Evolutionary conservation across 805 yeast genomes (phyloP), one percentile per base, ranked within the genome.

Genomic region (Lachancea meyersii): DNA sequence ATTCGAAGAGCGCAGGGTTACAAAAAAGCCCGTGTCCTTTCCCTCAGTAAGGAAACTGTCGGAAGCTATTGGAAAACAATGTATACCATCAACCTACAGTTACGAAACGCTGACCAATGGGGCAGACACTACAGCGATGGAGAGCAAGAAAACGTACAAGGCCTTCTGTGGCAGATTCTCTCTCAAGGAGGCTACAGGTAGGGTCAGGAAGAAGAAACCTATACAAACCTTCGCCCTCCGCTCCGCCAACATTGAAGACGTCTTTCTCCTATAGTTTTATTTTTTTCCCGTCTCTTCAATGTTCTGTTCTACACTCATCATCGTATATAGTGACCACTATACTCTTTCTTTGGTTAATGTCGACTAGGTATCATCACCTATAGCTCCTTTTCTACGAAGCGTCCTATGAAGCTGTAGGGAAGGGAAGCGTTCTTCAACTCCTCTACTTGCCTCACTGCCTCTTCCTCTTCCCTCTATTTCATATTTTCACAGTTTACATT

Each of bases 61-160:
- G 31, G 42, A 39, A 22, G 37, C 36, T 27, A 32, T 39, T 22
- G 42, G 42, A 39, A 39, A 31, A 39, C 24, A 32, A 32, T 39
- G 42, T 35, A 39, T 39, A 39, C 42, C 42, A 39, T 39, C 42
- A 39, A 39, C 42, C 42, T 39, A 39, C 42, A 39, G 42, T 39
- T 39, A 39, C 42, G 42, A 39, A 39, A 39, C 42, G 42, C 42
- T 39, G 42, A 39, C 42, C 37, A 39, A 39, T 39, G 42, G 32
- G 42, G 42, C 42, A 39, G 37, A 39, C 42, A 39, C 37, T 39
- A 39, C 42, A 39, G 42, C 42, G 36, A 39, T 39, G 37, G 42
- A 39, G 42, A 39, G 42, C 42, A 39, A 39, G 42, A 39, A 39
- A 27, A 39, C 42, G 37, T 39, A 39, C 42, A 39, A 39, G 42